Conservation (phyloP, 306 rosid genomes). For the Prunus mongolica region DNA sequence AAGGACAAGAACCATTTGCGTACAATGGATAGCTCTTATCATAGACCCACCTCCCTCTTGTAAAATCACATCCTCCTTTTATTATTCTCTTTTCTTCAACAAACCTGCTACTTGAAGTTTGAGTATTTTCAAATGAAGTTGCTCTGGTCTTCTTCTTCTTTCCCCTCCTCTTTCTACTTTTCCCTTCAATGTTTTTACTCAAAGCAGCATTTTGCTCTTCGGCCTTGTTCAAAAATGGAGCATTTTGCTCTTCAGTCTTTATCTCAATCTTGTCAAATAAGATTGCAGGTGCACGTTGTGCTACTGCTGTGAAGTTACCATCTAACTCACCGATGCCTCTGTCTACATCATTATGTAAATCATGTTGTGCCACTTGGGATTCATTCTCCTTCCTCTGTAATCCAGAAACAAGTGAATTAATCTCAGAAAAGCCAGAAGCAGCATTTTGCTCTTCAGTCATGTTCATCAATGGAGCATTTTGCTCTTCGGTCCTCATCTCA, state of each 20-base stretch:
- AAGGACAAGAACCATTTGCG: conserved; percentile 58
- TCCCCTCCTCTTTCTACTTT: neutral
- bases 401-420: too few relatives aligned
- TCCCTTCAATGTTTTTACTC: neutral
- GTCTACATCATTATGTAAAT: neutral
- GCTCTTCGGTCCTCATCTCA: too few relatives aligned
- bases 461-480: too few relatives aligned
- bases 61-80: conserved; percentile 54
- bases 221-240: neutral
- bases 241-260: neutral
- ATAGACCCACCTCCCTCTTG: conserved; percentile 76
- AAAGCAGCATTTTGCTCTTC: neutral
- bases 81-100: neutral
- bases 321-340: neutral
- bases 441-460: neutral
- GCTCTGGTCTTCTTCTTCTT: neutral
- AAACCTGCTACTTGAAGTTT: neutral
- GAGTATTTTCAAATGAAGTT: neutral
- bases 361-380: conserved; percentile 19
- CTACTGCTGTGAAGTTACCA: conserved; percentile 25
- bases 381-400: neutral
- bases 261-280: too few relatives aligned
- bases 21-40: conserved; percentile 21
- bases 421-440: conserved; percentile 24
- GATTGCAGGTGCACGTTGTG: too few relatives aligned